Conservation (phyloP, 176 grass and related monocot genomes). For the Oryza nivara region DNA sequence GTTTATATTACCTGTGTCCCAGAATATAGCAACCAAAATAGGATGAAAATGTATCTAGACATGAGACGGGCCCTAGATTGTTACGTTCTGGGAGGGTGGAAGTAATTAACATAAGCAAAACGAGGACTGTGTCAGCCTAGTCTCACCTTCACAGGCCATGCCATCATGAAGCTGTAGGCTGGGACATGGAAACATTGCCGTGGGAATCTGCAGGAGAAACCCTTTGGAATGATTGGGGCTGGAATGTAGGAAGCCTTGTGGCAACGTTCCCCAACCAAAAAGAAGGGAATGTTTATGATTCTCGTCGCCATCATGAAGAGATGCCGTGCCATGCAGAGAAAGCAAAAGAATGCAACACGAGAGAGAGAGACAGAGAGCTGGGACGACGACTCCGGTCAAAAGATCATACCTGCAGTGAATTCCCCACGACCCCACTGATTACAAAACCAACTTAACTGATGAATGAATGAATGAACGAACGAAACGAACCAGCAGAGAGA, state of each 20-base stretch:
- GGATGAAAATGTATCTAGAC: too few species aligned
- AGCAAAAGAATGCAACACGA: slow-evolving; percentile 30
- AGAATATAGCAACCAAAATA: too few species aligned
- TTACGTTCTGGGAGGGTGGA: too few species aligned
- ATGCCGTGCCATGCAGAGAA: slow-evolving; percentile 47
- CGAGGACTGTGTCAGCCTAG: not conserved
- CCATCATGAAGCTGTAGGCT: slow-evolving; percentile 29
- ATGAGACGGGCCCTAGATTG: too few species aligned
- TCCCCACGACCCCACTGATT: slow-evolving; percentile 33
- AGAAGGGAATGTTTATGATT: slow-evolving; percentile 50
- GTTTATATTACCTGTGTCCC: too few species aligned
- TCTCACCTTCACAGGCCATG: not conserved
- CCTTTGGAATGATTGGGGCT: slow-evolving; percentile 52
- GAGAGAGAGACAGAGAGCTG: not conserved
- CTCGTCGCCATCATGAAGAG: slow-evolving; percentile 40
- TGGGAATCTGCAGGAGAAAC: slow-evolving; percentile 41
- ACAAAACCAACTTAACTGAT: not conserved
- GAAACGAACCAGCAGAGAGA: not conserved
- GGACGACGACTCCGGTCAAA: slow-evolving; percentile 59
- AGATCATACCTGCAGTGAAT: slow-evolving; percentile 40
- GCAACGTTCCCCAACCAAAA: slow-evolving; percentile 41
- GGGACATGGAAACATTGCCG: slow-evolving; percentile 45
- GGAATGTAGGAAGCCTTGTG: slow-evolving; percentile 43
- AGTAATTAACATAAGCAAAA: too few species aligned
- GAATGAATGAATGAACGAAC: not conserved